These are phyloP conservation scores for Kwoniella europaea DNA, from an alignment of 768 basidiomycete genomes.

Conservation along the genomic window DNA sequence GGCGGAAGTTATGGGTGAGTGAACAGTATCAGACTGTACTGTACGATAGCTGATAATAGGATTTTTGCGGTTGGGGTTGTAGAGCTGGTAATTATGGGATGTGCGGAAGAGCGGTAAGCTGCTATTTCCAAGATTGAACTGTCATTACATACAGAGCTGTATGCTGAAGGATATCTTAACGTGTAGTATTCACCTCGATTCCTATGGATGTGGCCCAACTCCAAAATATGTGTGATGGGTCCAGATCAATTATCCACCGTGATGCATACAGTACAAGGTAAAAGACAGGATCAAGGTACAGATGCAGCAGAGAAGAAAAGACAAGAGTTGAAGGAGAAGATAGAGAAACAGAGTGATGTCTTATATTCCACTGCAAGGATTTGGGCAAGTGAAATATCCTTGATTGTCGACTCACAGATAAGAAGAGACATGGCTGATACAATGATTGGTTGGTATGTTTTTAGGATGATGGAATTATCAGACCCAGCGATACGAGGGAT, in stretches of 20 bases:
- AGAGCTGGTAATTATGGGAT: slow-evolving; percentile 92
- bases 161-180: not conserved
- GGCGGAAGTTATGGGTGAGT: slow-evolving; percentile 82
- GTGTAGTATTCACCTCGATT: slow-evolving; percentile 86
- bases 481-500: slow-evolving; percentile 84
- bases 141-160: not conserved
- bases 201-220: slow-evolving; percentile 99
- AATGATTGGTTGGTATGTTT: slow-evolving; percentile 1
- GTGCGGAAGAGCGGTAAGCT: slow-evolving; percentile 85
- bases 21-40: too few relatives aligned
- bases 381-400: slow-evolving; percentile 64
- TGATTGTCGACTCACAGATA: not conserved
- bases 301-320: slow-evolving; percentile 25
- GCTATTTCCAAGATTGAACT: not conserved
- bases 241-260: slow-evolving; percentile 90
- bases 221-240: slow-evolving; percentile 94
- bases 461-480: slow-evolving; percentile 66
- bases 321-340: slow-evolving; percentile 69
- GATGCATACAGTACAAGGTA: slow-evolving; percentile 84
- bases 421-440: not conserved
- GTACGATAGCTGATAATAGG: not conserved
- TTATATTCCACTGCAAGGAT: slow-evolving; percentile 87
- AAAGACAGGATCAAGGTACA: slow-evolving; percentile 45
- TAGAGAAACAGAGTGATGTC: slow-evolving; percentile 86
- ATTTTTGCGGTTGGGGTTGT: not conserved